Percentiles rank a stretch among this genome's conserved stretches.
phyloP scores from a whole-genome alignment of 1,284 basidiomycete species.

The Mixia osmundae region DNA sequence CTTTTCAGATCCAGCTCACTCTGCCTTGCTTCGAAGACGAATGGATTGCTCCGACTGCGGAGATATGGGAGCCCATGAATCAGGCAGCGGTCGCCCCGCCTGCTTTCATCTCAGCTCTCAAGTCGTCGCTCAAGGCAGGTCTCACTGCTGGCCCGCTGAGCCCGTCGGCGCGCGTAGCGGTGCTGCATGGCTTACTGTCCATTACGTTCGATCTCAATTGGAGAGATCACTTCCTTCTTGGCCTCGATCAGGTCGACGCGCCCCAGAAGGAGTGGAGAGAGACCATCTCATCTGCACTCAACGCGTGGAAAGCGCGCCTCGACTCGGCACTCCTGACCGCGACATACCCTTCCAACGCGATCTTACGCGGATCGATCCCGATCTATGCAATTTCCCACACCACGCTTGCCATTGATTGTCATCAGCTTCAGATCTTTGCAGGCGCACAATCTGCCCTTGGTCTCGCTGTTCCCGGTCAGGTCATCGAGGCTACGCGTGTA shows the following conservation, averaged over 20 bases:
- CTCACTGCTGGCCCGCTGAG: conserved; percentile 10
- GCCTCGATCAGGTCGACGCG: conserved; percentile 15
- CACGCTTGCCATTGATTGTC: conserved; percentile 16
- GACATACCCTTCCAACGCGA: conserved; percentile 10
- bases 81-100: conserved; percentile 9
- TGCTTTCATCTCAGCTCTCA: conserved; percentile 16
- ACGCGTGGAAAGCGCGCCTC: conserved; percentile 16
- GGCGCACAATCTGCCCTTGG: conserved; percentile 13
- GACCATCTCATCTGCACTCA: conserved; percentile 17
- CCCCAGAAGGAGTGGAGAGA: conserved; percentile 11
- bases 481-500: conserved; percentile 2
- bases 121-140: conserved; percentile 13
- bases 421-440: conserved; percentile 17
- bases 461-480: conserved; percentile 8
- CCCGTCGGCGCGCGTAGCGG: conserved; percentile 14
- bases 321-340: conserved; percentile 13
- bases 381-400: conserved; percentile 17
- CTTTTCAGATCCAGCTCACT: conserved; percentile 16
- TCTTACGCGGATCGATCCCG: conserved; percentile 15
- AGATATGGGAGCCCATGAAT: conserved; percentile 13
- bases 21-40: conserved; percentile 16
- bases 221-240: conserved; percentile 5
- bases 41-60: conserved; percentile 14
- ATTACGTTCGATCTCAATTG: conserved; percentile 17
- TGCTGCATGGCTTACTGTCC: conserved; percentile 14